phyloP scores from a whole-genome alignment of 208 protist genomes.

The Acanthamoeba culbertsoni region DNA sequence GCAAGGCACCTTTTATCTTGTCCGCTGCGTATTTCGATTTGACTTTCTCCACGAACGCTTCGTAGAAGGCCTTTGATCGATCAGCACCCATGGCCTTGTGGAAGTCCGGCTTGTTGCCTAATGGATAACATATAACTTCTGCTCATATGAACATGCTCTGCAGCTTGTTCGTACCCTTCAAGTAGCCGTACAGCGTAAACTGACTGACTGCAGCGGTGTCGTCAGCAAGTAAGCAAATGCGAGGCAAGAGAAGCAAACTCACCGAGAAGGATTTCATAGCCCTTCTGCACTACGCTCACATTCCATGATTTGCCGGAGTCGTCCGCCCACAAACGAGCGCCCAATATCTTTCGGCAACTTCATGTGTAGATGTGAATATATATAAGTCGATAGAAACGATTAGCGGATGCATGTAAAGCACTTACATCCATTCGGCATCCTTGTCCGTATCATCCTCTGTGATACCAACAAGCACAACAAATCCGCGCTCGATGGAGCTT shows the following conservation, averaged over 20 bases:
- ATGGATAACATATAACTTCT: too few relatives aligned
- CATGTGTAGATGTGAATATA: background rate
- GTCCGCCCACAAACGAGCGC: conserved; percentile 64
- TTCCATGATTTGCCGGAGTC: conserved; percentile 65
- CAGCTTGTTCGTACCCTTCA: conserved; percentile 63
- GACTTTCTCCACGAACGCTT: conserved; percentile 62
- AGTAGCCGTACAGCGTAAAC: conserved; percentile 70
- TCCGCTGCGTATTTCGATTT: conserved; percentile 61
- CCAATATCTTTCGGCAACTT: conserved; percentile 71
- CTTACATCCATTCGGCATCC: conserved; percentile 70
- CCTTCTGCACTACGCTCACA: conserved; percentile 52
- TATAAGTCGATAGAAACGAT: background rate
- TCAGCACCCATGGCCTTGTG: conserved; percentile 68
- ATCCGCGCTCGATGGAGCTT: conserved; percentile 66
- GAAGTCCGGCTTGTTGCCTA: conserved; percentile 76
- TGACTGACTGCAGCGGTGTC: conserved; percentile 60
- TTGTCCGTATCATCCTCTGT: conserved; percentile 59
- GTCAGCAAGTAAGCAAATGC: background rate
- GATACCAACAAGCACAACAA: conserved; percentile 74
- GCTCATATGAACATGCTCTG: background rate
- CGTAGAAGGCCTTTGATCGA: conserved; percentile 65
- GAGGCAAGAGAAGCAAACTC: background rate
- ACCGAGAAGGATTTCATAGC: conserved; percentile 74
- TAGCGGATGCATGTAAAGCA: background rate
- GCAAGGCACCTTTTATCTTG: conserved; percentile 69